A percentile compares a stretch with the other conserved stretches of the same genome.
Conservation (phyloP, 257 asterid genomes). For the Fraxinus americana region DNA sequence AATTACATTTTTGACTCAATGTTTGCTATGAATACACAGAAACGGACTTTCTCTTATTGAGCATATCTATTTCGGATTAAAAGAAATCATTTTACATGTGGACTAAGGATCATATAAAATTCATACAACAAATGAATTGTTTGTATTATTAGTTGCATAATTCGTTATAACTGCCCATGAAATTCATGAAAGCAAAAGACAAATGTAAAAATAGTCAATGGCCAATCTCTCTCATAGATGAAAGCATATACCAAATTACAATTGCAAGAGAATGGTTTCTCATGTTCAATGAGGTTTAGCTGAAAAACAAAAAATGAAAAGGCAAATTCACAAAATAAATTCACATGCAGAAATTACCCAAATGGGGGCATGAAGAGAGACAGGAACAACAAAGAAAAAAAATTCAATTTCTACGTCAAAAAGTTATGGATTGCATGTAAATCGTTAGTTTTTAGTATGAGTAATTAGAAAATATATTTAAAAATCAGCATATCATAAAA, state of each 20-base stretch:
- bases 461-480: constrained; percentile 6
- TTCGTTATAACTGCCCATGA: background rate
- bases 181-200: background rate
- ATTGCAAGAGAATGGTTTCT: constrained; percentile 2
- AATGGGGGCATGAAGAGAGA: constrained; percentile 27
- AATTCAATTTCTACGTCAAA: constrained; percentile 69
- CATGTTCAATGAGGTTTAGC: background rate
- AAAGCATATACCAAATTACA: constrained; percentile 5
- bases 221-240: background rate
- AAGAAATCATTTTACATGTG: too few species aligned
- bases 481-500: constrained; percentile 16
- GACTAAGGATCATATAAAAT: background rate
- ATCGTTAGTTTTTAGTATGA: constrained; percentile 26
- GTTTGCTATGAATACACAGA: too few species aligned
- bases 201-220: background rate
- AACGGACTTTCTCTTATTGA: too few species aligned
- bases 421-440: constrained; percentile 88
- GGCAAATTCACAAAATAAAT: constrained; percentile 25
- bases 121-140: background rate
- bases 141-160: background rate
- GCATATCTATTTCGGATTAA: too few species aligned
- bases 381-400: too few species aligned
- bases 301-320: background rate
- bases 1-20: too few species aligned
- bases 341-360: constrained; percentile 15